A percentile compares a stretch with the other conserved stretches of the same genome.
Evolutionary conservation across 441 rosid genomes (phyloP).

Genomic region (Adansonia madagascariensis): DNA sequence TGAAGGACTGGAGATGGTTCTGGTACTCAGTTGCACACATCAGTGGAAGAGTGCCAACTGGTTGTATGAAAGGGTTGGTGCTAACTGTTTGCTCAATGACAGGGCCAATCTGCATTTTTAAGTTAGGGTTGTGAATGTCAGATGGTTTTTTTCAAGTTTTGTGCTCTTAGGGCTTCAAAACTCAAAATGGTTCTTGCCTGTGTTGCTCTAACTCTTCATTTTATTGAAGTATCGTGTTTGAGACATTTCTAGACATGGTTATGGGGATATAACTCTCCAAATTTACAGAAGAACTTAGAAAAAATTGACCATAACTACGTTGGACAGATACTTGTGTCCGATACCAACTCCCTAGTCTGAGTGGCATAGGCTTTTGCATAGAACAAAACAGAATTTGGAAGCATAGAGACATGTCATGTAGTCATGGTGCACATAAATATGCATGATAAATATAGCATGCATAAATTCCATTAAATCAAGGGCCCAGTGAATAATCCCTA

Average conservation of each 20-base stretch:
- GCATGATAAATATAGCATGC: conserved; percentile 2
- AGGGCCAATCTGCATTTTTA: conserved; percentile 51
- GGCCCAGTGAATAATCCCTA: not conserved
- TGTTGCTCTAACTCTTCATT: no score
- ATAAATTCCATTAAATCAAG: conserved; percentile 8
- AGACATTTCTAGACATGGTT: no score
- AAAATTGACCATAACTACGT: no score
- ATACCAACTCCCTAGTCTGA: no score
- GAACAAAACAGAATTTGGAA: conserved; percentile 28
- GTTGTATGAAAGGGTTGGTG: conserved; percentile 34
- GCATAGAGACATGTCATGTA: not conserved
- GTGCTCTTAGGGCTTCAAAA: not conserved
- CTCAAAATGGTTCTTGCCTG: not conserved
- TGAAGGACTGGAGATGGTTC: conserved; percentile 49
- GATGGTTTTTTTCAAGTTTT: not conserved
- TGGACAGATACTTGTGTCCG: no score
- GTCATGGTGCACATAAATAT: not conserved
- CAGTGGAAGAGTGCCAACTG: conserved; percentile 26
- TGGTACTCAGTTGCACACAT: conserved; percentile 61
- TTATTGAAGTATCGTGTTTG: no score
- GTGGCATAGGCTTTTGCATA: conserved; percentile 8
- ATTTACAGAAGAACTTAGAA: no score
- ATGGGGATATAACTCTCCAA: no score
- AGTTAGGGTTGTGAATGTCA: conserved; percentile 2
- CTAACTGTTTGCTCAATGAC: conserved; percentile 40